These are phyloP conservation scores for Lepidium campestre DNA, from an alignment of 441 rosid genomes.

Conservation along the genomic window DNA sequence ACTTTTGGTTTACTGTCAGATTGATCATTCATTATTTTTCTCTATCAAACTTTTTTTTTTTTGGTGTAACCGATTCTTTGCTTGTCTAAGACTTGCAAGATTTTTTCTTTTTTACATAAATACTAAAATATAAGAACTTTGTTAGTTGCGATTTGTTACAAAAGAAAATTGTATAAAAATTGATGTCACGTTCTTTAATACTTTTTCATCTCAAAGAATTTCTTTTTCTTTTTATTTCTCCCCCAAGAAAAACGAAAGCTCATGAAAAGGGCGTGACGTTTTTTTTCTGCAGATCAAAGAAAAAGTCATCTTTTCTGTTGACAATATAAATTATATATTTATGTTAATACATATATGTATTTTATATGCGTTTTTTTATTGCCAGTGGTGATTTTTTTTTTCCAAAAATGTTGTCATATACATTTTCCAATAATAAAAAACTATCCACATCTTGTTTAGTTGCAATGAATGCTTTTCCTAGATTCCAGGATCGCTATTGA, in stretches of 20 bases:
- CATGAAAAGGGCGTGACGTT: slow-evolving; percentile 5
- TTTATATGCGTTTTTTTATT: neutral
- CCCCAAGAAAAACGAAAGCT: neutral
- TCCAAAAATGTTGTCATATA: neutral
- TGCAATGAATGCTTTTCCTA: slow-evolving; percentile 18
- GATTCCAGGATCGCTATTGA: slow-evolving; percentile 21
- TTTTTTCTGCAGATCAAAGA: neutral
- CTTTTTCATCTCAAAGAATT: neutral
- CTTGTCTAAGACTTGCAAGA: slow-evolving; percentile 19
- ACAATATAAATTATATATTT: neutral
- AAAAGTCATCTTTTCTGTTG: neutral
- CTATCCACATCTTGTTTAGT: slow-evolving; percentile 12
- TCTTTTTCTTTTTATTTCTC: neutral
- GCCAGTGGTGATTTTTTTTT: neutral
- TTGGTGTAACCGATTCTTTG: slow-evolving; percentile 12
- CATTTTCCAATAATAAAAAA: too few species aligned
- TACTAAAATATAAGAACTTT: slow-evolving; percentile 11
- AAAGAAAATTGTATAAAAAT: slow-evolving; percentile 1
- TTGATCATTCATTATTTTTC: slow-evolving; percentile 8
- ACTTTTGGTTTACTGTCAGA: neutral
- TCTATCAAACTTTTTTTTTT: neutral
- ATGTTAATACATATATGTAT: neutral
- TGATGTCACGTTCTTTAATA: slow-evolving; percentile 6
- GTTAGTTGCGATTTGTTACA: slow-evolving; percentile 8
- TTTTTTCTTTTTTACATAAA: neutral